Base-by-base conservation (phyloP, 768 basidiomycete genomes). In the Russula vinacea region DNA sequence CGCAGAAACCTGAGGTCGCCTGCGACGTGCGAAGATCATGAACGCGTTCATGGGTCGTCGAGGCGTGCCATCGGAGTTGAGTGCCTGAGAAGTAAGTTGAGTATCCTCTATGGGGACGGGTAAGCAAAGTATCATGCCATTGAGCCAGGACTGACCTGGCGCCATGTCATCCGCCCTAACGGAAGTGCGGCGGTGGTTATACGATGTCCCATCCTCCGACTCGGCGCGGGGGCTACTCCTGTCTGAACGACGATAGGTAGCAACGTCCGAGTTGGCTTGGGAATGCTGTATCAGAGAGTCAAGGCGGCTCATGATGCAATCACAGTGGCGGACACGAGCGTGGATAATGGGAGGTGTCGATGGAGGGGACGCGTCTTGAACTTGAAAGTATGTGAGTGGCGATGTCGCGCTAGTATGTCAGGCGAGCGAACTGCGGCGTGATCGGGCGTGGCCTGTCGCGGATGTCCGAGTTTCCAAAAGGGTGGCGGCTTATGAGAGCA, bases 11-110 rank as follows among this genome's bases (percentile, higher is more conserved):
- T 94, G 89, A 19, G 91, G 91, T 49, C 91, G 79, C 62, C 91
- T 81, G 58, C 87, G 82, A 26, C 91, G 84, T 65, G 92, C 91
- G 70, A 92, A 94, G 64, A 94, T 93, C 91, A 94, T 93, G 78
- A 94, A 94, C 24, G 91, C 91, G 74, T 94, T 94, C 91, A 94
- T 93, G 39, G 91, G 91, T 14, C 91, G 85, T 73, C 92, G 92
- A 29, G 91, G 91, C 53, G 90, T 92, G 32, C 91, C 91, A 69
- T 94, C 91, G 1, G 89, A 80, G 73, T 94, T 94, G 62, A 93
- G 81, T 16, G 89, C 86, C 74, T 93, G 91, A 4, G 83, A 84
- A 22, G 86, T 92, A 72, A 92, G 75, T 2, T 69, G 68, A n/a
- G 66, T 62, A 47, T 69, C 66, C 59, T 69, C 67, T 68, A 29